Conservation (phyloP, 2,329 filamentous ascomycete species). For the Pseudopithomyces chartarum region DNA sequence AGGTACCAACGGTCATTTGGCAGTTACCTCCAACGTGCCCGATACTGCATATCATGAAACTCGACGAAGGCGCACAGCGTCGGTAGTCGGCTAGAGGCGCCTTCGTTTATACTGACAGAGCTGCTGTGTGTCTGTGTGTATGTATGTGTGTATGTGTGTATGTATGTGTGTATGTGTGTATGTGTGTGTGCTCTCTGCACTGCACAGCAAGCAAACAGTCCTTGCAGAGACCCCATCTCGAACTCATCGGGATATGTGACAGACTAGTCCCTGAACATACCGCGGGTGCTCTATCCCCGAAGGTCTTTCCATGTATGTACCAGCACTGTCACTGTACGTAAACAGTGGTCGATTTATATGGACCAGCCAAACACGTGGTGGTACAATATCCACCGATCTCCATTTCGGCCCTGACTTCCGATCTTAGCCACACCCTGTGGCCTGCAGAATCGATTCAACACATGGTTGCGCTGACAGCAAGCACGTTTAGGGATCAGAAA, state of each 20-base stretch:
- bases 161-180: too few relatives aligned
- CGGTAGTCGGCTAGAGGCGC: conserved; percentile 17
- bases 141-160: too few relatives aligned
- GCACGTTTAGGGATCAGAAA: conserved; percentile 31
- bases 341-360: background rate
- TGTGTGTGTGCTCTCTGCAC: too few relatives aligned
- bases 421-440: conserved; percentile 33
- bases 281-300: background rate
- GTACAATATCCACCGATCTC: background rate
- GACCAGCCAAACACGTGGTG: background rate
- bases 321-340: too few relatives aligned
- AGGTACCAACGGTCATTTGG: conserved; percentile 2
- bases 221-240: conserved; percentile 18
- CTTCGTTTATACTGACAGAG: conserved; percentile 13
- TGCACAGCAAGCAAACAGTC: conserved; percentile 1
- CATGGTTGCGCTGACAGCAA: conserved; percentile 19
- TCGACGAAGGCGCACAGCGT: conserved; percentile 24
- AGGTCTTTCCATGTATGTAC: too few relatives aligned
- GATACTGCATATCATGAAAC: conserved; percentile 29
- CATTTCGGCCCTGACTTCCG: conserved; percentile 14
- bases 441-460: conserved; percentile 28
- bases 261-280: too few relatives aligned
- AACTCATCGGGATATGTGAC: background rate
- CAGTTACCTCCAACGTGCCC: conserved; percentile 10
- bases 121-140: conserved; percentile 25